Base-by-base conservation (phyloP, 257 asterid species). In the Cordia subcordata region DNA sequence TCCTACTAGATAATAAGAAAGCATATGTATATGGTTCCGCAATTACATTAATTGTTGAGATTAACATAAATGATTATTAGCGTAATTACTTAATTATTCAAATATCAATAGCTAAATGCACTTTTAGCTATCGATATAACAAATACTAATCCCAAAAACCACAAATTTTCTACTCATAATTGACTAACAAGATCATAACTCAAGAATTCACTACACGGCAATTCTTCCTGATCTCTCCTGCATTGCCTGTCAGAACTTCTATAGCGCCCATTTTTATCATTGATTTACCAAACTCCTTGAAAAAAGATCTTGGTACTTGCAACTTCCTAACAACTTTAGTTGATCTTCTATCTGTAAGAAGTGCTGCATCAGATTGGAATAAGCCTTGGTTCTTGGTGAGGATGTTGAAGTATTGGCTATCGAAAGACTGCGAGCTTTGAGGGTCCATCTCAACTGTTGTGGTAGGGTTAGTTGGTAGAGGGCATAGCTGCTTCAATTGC, bases 361-460 rank as follows among this genome's bases (percentile, higher is more conserved):
- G 82, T 10, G 86, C 81, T 0, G 87, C 86, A 52, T 78, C 88
- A 0, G 90, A 76, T 58, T 70, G 81, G 66, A 82, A 76, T 2
- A 85, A 77, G 10, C 94, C 86, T 64, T 70, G 64, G 4, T 67
- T 60, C 49, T 58, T 62, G 5, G 67, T 65, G 0, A 82, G 53
- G 55, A 72, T 68, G 14, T 51, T 20, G 69, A 46, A 79, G 71
- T 82, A 76, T 50, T 47, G 58, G 11, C 65, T 16, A 70, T 74
- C 83, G 20, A 82, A 82, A 0, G 78, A 35, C 19, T 35, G 63
- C 35, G 68, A 42, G 67, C 80, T 82, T 57, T 55, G 63, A 4
- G 85, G 82, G 69, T 82, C 85, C 84, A 82, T 74, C 8, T 65
- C 84, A 15, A 79, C 77, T 6, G 55, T 42, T 4, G 81, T 81